phyloP scores from a whole-genome alignment of 345 rosid genomes.

The Cochlearia excelsa region DNA sequence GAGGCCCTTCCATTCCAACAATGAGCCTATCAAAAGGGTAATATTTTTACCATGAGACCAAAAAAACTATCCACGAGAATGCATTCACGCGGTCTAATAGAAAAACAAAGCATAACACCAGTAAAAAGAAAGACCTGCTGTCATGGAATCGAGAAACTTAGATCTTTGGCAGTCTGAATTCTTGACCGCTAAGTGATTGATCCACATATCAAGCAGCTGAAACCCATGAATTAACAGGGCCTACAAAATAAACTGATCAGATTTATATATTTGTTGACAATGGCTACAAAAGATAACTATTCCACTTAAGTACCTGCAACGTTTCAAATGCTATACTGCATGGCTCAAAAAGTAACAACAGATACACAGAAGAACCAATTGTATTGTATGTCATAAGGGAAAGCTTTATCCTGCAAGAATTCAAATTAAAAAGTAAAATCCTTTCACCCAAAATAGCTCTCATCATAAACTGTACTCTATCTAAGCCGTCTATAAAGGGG shows the following conservation, averaged over 20 bases:
- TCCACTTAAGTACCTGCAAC: conserved; percentile 35
- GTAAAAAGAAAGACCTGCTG: conserved; percentile 53
- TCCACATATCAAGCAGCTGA: conserved; percentile 86
- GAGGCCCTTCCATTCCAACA: conserved; percentile 90
- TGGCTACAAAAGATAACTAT: conserved; percentile 13
- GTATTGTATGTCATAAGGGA: conserved; percentile 38
- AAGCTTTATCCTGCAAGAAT: conserved; percentile 40
- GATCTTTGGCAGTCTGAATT: conserved; percentile 55
- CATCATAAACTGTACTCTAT: conserved; percentile 17
- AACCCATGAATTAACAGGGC: conserved; percentile 89
- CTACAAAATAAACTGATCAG: conserved; percentile 42
- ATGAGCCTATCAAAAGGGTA: conserved; percentile 57
- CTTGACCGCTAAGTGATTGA: conserved; percentile 67
- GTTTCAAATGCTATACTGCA: conserved; percentile 45
- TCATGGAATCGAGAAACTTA: conserved; percentile 58
- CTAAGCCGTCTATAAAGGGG: conserved; percentile 1
- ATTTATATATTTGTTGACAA: conserved; percentile 7
- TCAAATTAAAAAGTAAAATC: conserved; percentile 1
- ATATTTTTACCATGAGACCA: conserved; percentile 7
- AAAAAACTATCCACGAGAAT: conserved; percentile 7
- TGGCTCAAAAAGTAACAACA: conserved; percentile 42
- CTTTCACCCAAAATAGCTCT: conserved; percentile 9
- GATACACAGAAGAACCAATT: conserved; percentile 38
- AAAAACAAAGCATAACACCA: conserved; percentile 12
- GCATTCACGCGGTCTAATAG: conserved; percentile 6